Evolutionary conservation across 306 rosid genomes (phyloP).

Genomic region (Dryas octopetala): DNA sequence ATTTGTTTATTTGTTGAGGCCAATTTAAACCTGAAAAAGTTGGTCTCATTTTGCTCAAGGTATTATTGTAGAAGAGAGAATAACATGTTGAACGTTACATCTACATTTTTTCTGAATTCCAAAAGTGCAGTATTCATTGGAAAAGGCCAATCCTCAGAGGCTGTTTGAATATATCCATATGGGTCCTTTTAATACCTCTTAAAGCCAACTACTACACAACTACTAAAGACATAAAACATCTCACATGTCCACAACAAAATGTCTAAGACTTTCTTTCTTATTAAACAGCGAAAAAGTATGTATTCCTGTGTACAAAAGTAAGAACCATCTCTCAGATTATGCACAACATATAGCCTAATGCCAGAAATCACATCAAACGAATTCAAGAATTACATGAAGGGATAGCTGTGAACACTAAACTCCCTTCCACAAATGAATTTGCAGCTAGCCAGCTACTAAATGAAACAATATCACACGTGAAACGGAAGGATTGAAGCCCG

Average conservation of each 20-base stretch:
- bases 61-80: slow-evolving; percentile 14
- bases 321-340: slow-evolving; percentile 12
- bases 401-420: neutral
- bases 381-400: slow-evolving; percentile 5
- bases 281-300: neutral
- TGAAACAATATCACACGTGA: neutral
- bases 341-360: slow-evolving; percentile 3
- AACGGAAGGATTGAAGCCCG: neutral
- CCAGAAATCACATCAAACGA: neutral
- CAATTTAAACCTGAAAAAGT: slow-evolving; percentile 1
- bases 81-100: neutral
- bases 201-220: too few species aligned
- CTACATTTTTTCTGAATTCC: neutral
- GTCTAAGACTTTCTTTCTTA: neutral
- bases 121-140: neutral
- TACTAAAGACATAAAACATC: too few species aligned
- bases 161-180: neutral
- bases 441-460: neutral
- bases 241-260: too few species aligned
- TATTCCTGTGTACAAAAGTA: neutral
- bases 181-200: too few species aligned
- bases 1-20: slow-evolving; percentile 29
- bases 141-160: neutral
- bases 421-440: neutral
- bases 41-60: slow-evolving; percentile 6